These are phyloP conservation scores for Aspergillus panamensis DNA, from an alignment of 495 filamentous ascomycete species.

Conservation along the genomic window DNA sequence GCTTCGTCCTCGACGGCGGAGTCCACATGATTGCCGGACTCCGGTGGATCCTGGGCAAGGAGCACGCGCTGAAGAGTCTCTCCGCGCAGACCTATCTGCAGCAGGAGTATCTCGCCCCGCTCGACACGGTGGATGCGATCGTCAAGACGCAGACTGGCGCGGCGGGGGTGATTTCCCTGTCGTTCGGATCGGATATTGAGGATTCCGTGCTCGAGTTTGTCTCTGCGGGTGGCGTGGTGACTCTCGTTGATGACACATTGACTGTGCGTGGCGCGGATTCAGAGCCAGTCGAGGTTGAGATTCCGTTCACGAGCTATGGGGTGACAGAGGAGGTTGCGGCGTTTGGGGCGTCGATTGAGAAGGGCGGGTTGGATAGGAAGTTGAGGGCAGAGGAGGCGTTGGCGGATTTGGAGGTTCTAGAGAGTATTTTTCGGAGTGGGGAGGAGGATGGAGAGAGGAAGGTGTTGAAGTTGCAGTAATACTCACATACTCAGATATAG, in stretches of 20 bases:
- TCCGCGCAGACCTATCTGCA: conserved; percentile 58
- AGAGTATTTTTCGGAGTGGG: conserved; percentile 62
- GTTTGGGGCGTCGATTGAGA: conserved; percentile 56
- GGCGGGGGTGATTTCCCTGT: conserved; percentile 57
- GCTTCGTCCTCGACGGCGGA: conserved; percentile 75
- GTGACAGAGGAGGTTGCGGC: conserved; percentile 64
- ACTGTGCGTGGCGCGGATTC: conserved; percentile 44
- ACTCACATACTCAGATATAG: no score
- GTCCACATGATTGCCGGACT: conserved; percentile 68
- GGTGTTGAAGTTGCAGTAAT: conserved; percentile 27
- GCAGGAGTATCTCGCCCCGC: conserved; percentile 61
- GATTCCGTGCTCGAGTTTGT: conserved; percentile 49
- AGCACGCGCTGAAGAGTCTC: conserved; percentile 43
- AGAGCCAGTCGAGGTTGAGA: conserved; percentile 37
- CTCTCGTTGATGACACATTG: conserved; percentile 51
- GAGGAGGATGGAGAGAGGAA: conserved; percentile 51
- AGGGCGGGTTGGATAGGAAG: conserved; percentile 38
- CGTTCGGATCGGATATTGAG: conserved; percentile 64
- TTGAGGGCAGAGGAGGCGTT: conserved; percentile 66
- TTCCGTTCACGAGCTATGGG: conserved; percentile 53
- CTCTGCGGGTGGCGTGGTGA: conserved; percentile 51
- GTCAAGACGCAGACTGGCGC: conserved; percentile 57
- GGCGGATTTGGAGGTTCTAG: conserved; percentile 65
- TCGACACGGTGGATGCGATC: conserved; percentile 70
- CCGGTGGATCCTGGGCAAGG: conserved; percentile 54